Conservation (phyloP, 148 eudicot species). For the Limonium bicolor region DNA sequence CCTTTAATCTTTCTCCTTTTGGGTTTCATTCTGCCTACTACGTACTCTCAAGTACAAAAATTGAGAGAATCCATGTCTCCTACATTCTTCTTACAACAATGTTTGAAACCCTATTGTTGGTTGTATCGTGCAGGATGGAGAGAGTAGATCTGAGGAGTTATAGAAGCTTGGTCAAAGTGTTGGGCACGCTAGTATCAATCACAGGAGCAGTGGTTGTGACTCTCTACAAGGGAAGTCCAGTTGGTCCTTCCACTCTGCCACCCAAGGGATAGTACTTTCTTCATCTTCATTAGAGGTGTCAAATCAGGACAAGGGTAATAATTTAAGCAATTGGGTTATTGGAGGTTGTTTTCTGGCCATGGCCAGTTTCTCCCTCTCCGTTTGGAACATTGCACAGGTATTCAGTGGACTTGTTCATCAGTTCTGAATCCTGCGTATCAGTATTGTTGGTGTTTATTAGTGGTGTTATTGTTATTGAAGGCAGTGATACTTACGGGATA, state of each 20-base stretch:
- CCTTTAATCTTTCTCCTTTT: too few relatives aligned
- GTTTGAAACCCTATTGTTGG: too few relatives aligned
- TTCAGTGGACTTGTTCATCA: neutral
- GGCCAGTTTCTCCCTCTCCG: slow-evolving; percentile 20
- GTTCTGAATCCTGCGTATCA: neutral
- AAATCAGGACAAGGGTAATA: too few relatives aligned
- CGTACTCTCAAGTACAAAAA: too few relatives aligned
- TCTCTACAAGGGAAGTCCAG: slow-evolving; percentile 27
- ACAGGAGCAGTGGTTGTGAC: slow-evolving; percentile 37
- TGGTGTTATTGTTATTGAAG: slow-evolving; percentile 10
- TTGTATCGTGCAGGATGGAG: too few relatives aligned
- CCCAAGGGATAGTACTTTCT: too few relatives aligned
- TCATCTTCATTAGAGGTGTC: too few relatives aligned
- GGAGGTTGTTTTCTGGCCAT: slow-evolving; percentile 32
- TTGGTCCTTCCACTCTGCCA: slow-evolving; percentile 13
- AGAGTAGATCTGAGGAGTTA: slow-evolving; percentile 17
- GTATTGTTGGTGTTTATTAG: neutral
- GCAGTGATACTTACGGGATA: slow-evolving; percentile 33
- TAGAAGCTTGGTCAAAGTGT: slow-evolving; percentile 19
- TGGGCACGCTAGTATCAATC: slow-evolving; percentile 34
- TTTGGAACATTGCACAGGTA: slow-evolving; percentile 43
- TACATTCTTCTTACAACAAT: too few relatives aligned
- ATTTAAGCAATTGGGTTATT: slow-evolving; percentile 24
- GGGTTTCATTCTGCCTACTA: too few relatives aligned
- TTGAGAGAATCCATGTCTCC: too few relatives aligned